A percentile compares a stretch with the other conserved stretches of the same genome.
Evolutionary conservation across 768 basidiomycete genomes (phyloP).

Genomic region (Leccinum broughii): DNA sequence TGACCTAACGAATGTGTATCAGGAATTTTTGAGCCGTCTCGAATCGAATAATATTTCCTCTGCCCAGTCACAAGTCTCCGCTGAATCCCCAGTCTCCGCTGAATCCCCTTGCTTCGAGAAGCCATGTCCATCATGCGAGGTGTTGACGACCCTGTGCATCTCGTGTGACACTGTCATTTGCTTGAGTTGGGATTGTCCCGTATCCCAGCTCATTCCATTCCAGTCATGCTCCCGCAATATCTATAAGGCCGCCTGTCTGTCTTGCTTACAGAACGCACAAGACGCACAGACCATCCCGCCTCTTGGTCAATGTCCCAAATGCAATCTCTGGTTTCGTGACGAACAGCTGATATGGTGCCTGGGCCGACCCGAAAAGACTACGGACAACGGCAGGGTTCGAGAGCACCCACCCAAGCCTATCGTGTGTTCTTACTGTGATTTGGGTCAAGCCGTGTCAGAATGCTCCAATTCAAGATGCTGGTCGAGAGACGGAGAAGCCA

Average conservation of each 20-base stretch:
- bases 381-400: too few relatives aligned
- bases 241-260: conserved; percentile 6
- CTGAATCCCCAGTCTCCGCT: too few relatives aligned
- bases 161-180: conserved; percentile 21
- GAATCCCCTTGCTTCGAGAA: too few relatives aligned
- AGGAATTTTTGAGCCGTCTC: conserved; percentile 24
- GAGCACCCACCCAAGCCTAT: too few relatives aligned
- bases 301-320: conserved; percentile 24
- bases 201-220: conserved; percentile 16
- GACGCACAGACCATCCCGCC: too few relatives aligned
- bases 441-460: conserved; percentile 1
- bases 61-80: background rate
- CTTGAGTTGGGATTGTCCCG: conserved; percentile 17
- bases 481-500: conserved; percentile 14
- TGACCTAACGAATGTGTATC: background rate
- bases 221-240: conserved; percentile 17
- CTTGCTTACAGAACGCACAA: conserved; percentile 10
- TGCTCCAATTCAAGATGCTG: conserved; percentile 17
- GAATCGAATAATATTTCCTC: conserved; percentile 4
- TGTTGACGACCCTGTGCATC: conserved; percentile 7
- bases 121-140: conserved; percentile 18
- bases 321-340: conserved; percentile 23
- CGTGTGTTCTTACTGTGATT: conserved; percentile 11
- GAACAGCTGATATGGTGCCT: conserved; percentile 25
- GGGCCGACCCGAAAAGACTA: conserved; percentile 16